Percentiles rank a stretch among this genome's conserved stretches.
Conservation (phyloP, 352 stramenopile genomes). For the Globisporangium polare region DNA sequence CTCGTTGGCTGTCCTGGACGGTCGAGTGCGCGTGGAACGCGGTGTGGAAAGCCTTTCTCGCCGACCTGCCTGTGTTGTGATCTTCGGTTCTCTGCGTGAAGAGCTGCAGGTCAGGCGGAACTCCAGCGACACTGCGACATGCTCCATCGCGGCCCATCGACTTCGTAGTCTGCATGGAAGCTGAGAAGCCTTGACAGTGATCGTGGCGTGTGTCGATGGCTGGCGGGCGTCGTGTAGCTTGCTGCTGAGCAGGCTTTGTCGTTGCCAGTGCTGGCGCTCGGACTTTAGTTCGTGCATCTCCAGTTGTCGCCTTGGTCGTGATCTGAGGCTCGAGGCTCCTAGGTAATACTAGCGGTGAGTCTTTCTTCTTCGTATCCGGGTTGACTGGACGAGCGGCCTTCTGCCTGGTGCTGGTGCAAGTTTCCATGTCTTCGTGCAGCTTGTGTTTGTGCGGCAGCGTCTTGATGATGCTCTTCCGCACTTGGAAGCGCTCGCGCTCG, state of each 20-base stretch:
- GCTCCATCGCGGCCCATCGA: not conserved
- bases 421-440: not conserved
- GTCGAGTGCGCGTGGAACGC: not conserved
- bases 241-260: not conserved
- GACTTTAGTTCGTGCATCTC: not conserved
- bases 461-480: conserved; percentile 4
- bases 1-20: not conserved
- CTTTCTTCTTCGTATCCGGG: not conserved
- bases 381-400: not conserved
- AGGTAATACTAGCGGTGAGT: not conserved
- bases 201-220: not conserved
- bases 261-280: not conserved
- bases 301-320: not conserved
- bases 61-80: not conserved
- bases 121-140: not conserved
- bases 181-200: not conserved
- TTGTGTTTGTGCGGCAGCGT: conserved; percentile 4
- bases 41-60: conserved; percentile 6
- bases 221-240: not conserved
- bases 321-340: not conserved
- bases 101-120: not conserved
- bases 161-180: not conserved
- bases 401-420: not conserved
- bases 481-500: conserved; percentile 11
- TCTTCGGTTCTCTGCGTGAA: conserved; percentile 5